Evolutionary conservation across 805 yeast genomes (phyloP), one percentile per base, ranked within the genome.

Genomic region (Yarrowia yakushimensis): DNA sequence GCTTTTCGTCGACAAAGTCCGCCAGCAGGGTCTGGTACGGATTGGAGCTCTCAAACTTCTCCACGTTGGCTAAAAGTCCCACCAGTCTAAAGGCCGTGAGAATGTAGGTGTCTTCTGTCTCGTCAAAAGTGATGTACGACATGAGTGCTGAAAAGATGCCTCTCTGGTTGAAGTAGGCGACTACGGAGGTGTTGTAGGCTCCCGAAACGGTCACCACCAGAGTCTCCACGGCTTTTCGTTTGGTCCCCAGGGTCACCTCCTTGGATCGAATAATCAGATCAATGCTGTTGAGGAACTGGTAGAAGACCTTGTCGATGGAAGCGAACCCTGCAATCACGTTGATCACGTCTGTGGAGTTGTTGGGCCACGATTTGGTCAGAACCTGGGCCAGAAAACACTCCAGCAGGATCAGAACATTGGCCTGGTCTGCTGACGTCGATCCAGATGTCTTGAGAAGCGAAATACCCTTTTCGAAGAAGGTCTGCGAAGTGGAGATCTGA

Each of bases 121-220:
- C 66, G 42, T 69, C 66, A 25, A 52, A 52, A 36, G 69, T 69
- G 25, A 76, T 68, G 27, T 76, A 66, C 11, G 63, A 63, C 54
- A 76, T 67, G 15, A 76, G 66, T 1, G 78, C 70, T 13, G 74
- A 70, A 63, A 77, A 77, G 64, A 77, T 67, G 65, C 76, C 76
- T 34, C 71, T 71, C 15, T 72, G 70, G 25, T 70, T 63, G 61
- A 77, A 74, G 63, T 69, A 69, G 10, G 73, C 65, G 15, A 70
- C 69, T 9, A 77, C 67, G 17, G 69, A 63, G 11, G 79, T 74
- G n/a, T 71, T 70, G 55, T 66, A 70, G 1, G 73, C 64, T 6
- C 70, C 69, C 2, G 72, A 71, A 0, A 73, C 76, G 0, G 72
- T 67, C 4, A 71, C 66, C 1, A 69, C 65, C 7, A 71, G 55